Evolutionary conservation across 208 protist species (phyloP).

Genomic region (Leptomonas seymouri): DNA sequence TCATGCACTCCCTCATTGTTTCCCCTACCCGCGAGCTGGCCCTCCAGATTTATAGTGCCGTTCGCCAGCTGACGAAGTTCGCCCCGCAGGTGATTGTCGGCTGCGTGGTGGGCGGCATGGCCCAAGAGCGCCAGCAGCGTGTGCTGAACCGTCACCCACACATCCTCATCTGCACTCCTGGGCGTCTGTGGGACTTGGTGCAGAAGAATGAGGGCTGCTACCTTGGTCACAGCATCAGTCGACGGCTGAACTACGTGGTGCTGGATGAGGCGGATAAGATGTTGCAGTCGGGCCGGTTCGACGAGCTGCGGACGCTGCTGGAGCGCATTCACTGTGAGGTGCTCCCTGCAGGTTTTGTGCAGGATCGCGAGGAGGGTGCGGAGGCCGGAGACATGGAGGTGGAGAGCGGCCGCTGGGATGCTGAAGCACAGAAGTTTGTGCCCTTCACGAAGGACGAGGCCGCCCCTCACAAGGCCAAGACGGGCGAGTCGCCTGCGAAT

Average conservation of each 20-base stretch:
- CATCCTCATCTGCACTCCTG: slow-evolving; percentile 93
- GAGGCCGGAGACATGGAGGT: slow-evolving; percentile 55
- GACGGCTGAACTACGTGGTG: slow-evolving; percentile 94
- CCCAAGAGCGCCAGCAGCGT: slow-evolving; percentile 88
- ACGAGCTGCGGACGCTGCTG: slow-evolving; percentile 97
- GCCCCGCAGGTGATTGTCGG: slow-evolving; percentile 69
- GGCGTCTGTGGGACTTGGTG: slow-evolving; percentile 87
- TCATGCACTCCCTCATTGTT: slow-evolving; percentile 95
- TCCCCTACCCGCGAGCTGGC: slow-evolving; percentile 98
- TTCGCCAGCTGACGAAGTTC: slow-evolving; percentile 65
- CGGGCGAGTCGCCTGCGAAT: slow-evolving; percentile 1
- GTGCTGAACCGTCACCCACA: slow-evolving; percentile 91
- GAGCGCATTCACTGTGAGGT: slow-evolving; percentile 94
- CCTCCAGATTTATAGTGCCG: slow-evolving; percentile 94
- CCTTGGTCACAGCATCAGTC: slow-evolving; percentile 95
- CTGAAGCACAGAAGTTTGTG: slow-evolving; percentile 66
- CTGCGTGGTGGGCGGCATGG: slow-evolving; percentile 90
- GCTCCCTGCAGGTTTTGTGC: slow-evolving; percentile 79
- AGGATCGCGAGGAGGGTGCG: slow-evolving; percentile 78
- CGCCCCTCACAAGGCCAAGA: slow-evolving; percentile 5
- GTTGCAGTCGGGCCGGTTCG: slow-evolving; percentile 97
- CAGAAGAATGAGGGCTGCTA: slow-evolving; percentile 91
- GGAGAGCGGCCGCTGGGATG: slow-evolving; percentile 76
- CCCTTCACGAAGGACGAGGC: slow-evolving; percentile 55
- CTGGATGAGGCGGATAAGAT: slow-evolving; percentile 99